phyloP scores from a whole-genome alignment of 2,329 filamentous ascomycete genomes.

The Colletotrichum chlorophyti region DNA sequence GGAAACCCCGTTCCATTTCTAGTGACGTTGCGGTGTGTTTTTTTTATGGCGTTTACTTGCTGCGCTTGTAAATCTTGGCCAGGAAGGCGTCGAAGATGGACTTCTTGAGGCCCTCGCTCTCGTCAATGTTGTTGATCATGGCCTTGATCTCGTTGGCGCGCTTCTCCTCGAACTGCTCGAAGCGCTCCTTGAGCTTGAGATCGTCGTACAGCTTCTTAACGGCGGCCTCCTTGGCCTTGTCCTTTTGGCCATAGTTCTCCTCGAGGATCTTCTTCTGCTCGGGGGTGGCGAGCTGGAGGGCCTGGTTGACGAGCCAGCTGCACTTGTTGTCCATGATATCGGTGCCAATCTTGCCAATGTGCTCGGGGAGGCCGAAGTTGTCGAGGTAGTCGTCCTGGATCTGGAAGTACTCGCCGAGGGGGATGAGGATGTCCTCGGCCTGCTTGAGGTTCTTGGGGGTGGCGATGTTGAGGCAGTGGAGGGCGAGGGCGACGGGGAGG shows the following conservation, averaged over 20 bases:
- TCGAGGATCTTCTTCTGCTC: slow-evolving; percentile 90
- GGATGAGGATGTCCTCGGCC: slow-evolving; percentile 90
- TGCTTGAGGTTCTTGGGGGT: slow-evolving; percentile 89
- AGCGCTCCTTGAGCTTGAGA: slow-evolving; percentile 81
- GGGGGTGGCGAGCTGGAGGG: slow-evolving; percentile 77
- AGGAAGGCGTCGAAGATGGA: slow-evolving; percentile 89
- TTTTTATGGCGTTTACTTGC: slow-evolving; percentile 80
- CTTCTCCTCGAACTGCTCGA: slow-evolving; percentile 90
- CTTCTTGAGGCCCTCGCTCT: slow-evolving; percentile 89
- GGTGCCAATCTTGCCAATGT: slow-evolving; percentile 98
- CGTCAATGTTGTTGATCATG: slow-evolving; percentile 82
- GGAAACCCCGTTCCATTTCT: background rate
- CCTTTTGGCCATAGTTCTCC: slow-evolving; percentile 93
- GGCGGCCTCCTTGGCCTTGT: slow-evolving; percentile 79
- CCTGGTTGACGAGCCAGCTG: slow-evolving; percentile 97
- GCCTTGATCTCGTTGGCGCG: slow-evolving; percentile 77
- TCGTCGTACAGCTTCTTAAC: slow-evolving; percentile 92
- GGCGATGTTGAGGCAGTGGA: slow-evolving; percentile 85
- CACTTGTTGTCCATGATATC: slow-evolving; percentile 99
- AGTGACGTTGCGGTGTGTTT: too few relatives aligned
- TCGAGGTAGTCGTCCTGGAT: slow-evolving; percentile 99
- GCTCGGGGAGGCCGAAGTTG: slow-evolving; percentile 90
- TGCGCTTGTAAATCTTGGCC: slow-evolving; percentile 97
- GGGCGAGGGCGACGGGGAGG: slow-evolving; percentile 89
- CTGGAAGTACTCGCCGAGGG: slow-evolving; percentile 99